phyloP scores from a whole-genome alignment of 139 green algal genomes.

The Coelastrella sp. region DNA sequence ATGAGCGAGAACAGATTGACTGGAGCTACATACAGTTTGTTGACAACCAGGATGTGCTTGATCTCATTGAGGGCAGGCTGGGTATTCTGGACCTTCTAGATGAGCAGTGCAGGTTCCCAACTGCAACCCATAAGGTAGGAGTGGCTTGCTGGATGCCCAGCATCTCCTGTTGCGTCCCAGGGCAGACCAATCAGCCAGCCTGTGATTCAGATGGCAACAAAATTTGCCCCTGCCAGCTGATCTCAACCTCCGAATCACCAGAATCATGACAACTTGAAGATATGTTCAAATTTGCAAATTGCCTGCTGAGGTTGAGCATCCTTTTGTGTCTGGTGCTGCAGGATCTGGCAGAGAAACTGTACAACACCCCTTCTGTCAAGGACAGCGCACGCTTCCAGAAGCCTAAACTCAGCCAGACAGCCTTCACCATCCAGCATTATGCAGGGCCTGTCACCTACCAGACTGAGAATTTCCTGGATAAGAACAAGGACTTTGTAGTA shows the following conservation, averaged over 20 bases:
- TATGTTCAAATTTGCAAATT: too few species aligned
- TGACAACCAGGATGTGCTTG: constrained; percentile 98
- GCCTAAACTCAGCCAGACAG: constrained; percentile 84
- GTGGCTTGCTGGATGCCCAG: too few species aligned
- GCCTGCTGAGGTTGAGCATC: background rate
- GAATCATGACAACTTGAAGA: too few species aligned
- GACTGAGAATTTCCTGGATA: constrained; percentile 56
- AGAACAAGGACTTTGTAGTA: constrained; percentile 94
- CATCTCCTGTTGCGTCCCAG: too few species aligned
- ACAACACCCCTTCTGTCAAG: constrained; percentile 63
- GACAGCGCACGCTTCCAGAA: constrained; percentile 86
- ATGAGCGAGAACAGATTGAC: constrained; percentile 98
- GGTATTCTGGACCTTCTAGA: constrained; percentile 97
- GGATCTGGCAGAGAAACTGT: constrained; percentile 93
- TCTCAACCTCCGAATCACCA: too few species aligned
- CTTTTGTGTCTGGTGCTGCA: background rate
- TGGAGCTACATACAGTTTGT: constrained; percentile 99
- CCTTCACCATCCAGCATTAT: constrained; percentile 98
- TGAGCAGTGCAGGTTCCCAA: constrained; percentile 89
- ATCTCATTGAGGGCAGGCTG: constrained; percentile 93
- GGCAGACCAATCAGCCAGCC: too few species aligned
- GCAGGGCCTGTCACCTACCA: constrained; percentile 89
- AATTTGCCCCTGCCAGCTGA: too few species aligned
- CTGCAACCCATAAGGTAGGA: constrained; percentile 59
- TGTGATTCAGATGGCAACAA: too few species aligned